Evolutionary conservation across 345 rosid genomes (phyloP), one percentile per base, ranked within the genome.

Genomic region (Salix viminalis): DNA sequence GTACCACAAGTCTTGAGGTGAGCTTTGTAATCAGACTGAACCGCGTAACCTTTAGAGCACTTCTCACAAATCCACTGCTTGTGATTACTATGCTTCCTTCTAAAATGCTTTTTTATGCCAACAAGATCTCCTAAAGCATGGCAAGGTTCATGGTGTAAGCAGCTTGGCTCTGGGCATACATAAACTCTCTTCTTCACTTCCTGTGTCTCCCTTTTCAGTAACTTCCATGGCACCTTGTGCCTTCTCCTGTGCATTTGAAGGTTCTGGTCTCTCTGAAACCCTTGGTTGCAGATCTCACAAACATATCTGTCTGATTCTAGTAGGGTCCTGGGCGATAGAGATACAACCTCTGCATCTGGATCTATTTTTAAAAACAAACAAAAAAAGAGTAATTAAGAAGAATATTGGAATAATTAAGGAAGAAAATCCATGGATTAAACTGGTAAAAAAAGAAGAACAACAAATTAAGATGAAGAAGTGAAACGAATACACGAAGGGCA

Each of bases 211-310:
- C 94, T 88, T 73, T 92, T 92, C 30, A 90, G 87, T 79, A 92
- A 72, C 86, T 92, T 92, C 97, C 97, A 92, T 2, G 97, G 97
- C 50, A 92, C 97, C 78, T 90, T 92, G 79, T 92, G 97, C 73
- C 97, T 83, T 74, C 97, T 85, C 77, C 97, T 73, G 70, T 92
- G 97, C 97, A 92, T 92, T 82, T 92, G 97, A 6, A 92, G 89
- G 86, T 92, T 92, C 83, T 92, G 97, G 82, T 92, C 97, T 68
- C 97, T 83, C 79, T 92, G 94, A 82, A 92, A 92, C 77, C 97
- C 97, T 86, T 92, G 94, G 82, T 88, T 92, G 67, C 97, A 92
- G 91, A 92, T 92, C 93, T 92, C 97, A 71, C 97, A 92, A 26
- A 92, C 86, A 76, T 92, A 92, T 72, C 92, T 84, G 73, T 92